These are phyloP conservation scores for Umbellularia californica DNA, from an alignment of 164 flowering plant species.

Conservation along the genomic window DNA sequence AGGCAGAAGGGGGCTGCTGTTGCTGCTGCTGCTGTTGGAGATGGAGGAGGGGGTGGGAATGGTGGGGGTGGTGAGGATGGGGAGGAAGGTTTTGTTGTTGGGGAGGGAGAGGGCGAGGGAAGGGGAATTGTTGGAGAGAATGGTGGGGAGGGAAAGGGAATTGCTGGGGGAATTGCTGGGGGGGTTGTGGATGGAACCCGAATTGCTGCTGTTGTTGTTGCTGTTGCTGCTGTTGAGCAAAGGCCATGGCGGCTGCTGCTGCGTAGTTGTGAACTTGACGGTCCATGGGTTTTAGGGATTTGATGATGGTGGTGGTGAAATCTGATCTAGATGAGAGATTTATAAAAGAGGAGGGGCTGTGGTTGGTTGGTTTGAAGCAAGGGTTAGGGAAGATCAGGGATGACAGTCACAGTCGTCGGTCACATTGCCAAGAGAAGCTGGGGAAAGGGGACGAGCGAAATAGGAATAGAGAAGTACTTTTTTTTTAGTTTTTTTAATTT, in stretches of 20 bases:
- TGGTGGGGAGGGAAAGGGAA: conserved; percentile 70
- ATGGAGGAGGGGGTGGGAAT: conserved; percentile 49
- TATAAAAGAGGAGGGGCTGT: too few species aligned
- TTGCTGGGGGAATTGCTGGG: conserved; percentile 67
- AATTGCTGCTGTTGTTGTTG: conserved; percentile 60
- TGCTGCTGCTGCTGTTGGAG: conserved; percentile 65
- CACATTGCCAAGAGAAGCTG: too few species aligned
- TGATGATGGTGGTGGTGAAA: too few species aligned
- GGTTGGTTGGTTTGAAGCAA: too few species aligned
- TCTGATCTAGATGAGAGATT: too few species aligned
- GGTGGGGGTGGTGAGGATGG: conserved; percentile 31
- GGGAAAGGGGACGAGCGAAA: too few species aligned
- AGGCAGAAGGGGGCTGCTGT: conserved; percentile 33
- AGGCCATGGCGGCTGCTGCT: conserved; percentile 50
- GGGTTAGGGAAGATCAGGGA: too few species aligned
- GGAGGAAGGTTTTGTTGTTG: conserved; percentile 25
- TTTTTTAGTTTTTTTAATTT: too few species aligned
- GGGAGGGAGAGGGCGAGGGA: conserved; percentile 38
- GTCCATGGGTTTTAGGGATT: conserved; percentile 5
- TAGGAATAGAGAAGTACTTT: too few species aligned
- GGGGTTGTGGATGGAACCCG: conserved; percentile 83
- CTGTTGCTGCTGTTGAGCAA: conserved; percentile 74
- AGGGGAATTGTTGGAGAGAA: conserved; percentile 72
- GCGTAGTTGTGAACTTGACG: conserved; percentile 57
- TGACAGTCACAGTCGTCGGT: too few species aligned